phyloP scores from a whole-genome alignment of 495 filamentous ascomycete species.

The Podospora pseudocomata region DNA sequence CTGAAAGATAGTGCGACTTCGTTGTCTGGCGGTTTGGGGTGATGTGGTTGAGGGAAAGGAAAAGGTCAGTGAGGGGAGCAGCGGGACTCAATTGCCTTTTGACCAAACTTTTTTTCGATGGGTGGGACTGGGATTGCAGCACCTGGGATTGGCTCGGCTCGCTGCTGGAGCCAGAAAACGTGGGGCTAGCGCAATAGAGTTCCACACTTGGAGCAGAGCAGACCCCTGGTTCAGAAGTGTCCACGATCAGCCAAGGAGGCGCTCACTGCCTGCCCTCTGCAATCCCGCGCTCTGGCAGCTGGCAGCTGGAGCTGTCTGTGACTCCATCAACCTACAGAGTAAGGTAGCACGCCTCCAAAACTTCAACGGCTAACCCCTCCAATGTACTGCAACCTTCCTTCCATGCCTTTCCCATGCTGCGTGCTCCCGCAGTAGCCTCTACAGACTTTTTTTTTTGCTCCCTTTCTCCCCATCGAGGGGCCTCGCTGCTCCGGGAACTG shows the following conservation, averaged over 20 bases:
- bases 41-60: slow-evolving; percentile 34
- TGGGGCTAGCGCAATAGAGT: slow-evolving; percentile 20
- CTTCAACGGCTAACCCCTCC: slow-evolving; percentile 4
- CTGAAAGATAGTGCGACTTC: slow-evolving; percentile 59
- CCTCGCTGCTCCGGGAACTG: not conserved
- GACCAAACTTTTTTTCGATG: slow-evolving; percentile 37
- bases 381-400: not conserved
- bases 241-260: not conserved
- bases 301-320: slow-evolving; percentile 1
- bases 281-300: slow-evolving; percentile 13
- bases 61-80: slow-evolving; percentile 31
- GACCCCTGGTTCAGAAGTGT: not conserved
- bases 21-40: slow-evolving; percentile 55
- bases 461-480: not conserved
- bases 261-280: not conserved
- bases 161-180: slow-evolving; percentile 10
- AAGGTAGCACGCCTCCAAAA: not conserved
- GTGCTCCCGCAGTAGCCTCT: not conserved
- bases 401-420: not conserved
- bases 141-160: slow-evolving; percentile 11
- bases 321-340: not conserved
- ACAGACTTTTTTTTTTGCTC: not conserved
- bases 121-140: slow-evolving; percentile 14
- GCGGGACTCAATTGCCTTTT: slow-evolving; percentile 34
- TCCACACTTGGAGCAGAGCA: not conserved